Percentiles rank a stretch among this genome's conserved stretches.
Conservation (phyloP, 805 yeast genomes). For the Yamadazyma takamatsuzukensis region DNA sequence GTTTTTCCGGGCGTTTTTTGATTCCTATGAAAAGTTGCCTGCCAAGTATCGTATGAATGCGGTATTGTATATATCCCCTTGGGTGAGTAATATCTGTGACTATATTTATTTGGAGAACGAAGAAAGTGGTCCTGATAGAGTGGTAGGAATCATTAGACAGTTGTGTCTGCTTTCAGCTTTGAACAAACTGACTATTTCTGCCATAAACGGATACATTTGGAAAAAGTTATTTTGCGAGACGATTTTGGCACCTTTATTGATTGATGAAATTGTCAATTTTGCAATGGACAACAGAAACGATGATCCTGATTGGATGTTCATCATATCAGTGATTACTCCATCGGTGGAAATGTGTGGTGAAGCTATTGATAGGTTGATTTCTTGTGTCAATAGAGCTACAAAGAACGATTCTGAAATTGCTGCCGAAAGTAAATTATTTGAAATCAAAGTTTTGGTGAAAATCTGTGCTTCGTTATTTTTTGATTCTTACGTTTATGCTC, state of each 20-base stretch:
- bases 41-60: constrained; percentile 37
- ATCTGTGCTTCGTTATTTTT: constrained; percentile 65
- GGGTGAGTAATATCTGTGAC: constrained; percentile 66
- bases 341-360: constrained; percentile 70
- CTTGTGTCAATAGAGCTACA: constrained; percentile 50
- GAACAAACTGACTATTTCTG: constrained; percentile 46
- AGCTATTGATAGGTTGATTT: constrained; percentile 54
- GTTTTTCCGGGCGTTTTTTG: constrained; percentile 51
- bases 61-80: constrained; percentile 58
- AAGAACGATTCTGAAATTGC: constrained; percentile 37
- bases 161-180: constrained; percentile 56
- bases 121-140: constrained; percentile 55
- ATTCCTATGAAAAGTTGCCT: constrained; percentile 37
- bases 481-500: constrained; percentile 60
- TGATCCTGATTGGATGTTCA: constrained; percentile 62
- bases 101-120: constrained; percentile 54
- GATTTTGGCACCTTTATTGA: constrained; percentile 50
- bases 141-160: constrained; percentile 58
- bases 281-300: constrained; percentile 78
- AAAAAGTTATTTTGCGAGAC: constrained; percentile 59
- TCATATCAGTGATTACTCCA: constrained; percentile 65
- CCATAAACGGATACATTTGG: constrained; percentile 65
- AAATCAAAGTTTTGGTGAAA: constrained; percentile 63
- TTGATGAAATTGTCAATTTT: constrained; percentile 72
- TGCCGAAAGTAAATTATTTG: constrained; percentile 56